Conservation (phyloP, 176 grass and related monocot genomes). For the barley (Hordeum vulgare) region MorexV3_pseudomolecules_assembly NC_058522.1:457812541-457813040, state of each 20-base stretch:
- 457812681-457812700: neutral
- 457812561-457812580: neutral
- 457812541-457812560: neutral
- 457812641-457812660: neutral
- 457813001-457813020: slow-evolving; percentile 78
- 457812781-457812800: neutral
- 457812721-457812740: neutral
- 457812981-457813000: slow-evolving; percentile 79
- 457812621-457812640: neutral
- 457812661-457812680: neutral
- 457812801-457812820: slow-evolving; percentile 2
- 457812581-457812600: neutral
- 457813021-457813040: slow-evolving; percentile 57
- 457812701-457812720: neutral
- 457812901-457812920: neutral
- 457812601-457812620: neutral
- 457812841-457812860: neutral
- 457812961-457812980: slow-evolving; percentile 89
- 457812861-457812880: neutral
- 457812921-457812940: slow-evolving; percentile 91
- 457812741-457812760: slow-evolving; percentile 5
- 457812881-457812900: slow-evolving; percentile 11
- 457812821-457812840: neutral
- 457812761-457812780: neutral
- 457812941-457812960: slow-evolving; percentile 80